Conservation (phyloP, 176 grass and related monocot species). For the Carex littledalei region DNA sequence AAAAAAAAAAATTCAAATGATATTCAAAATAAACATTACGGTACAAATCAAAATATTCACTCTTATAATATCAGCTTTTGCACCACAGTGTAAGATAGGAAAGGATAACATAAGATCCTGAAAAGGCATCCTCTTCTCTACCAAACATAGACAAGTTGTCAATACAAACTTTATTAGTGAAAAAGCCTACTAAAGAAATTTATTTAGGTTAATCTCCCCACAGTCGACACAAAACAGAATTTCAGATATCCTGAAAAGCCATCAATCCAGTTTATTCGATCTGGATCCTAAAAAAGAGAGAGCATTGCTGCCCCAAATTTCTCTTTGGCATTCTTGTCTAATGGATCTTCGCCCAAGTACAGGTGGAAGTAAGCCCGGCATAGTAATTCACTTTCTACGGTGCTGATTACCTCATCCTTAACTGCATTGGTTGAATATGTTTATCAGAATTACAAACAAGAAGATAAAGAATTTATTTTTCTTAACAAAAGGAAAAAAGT, state of each 20-base stretch:
- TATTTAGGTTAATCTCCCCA: slow-evolving; percentile 9
- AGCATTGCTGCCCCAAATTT: slow-evolving; percentile 29
- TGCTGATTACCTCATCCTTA: slow-evolving; percentile 30
- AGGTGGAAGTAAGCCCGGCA: slow-evolving; percentile 36
- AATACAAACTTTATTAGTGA: slow-evolving; percentile 3
- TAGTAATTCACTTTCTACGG: slow-evolving; percentile 27
- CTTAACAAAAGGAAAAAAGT: background rate
- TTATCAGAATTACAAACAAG: background rate
- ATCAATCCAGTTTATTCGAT: background rate
- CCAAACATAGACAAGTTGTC: background rate
- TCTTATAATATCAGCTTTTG: background rate
- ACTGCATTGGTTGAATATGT: slow-evolving; percentile 16
- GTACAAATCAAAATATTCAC: background rate
- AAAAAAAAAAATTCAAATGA: too few relatives aligned
- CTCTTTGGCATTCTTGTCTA: slow-evolving; percentile 33
- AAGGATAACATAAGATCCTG: background rate
- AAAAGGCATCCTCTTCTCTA: background rate
- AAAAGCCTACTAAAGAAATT: background rate
- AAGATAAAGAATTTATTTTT: background rate
- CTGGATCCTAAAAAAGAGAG: slow-evolving; percentile 15
- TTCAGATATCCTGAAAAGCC: background rate
- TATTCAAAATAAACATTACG: background rate
- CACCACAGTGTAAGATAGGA: background rate
- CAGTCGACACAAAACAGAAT: background rate
- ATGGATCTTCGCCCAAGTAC: slow-evolving; percentile 36